These are phyloP conservation scores for Metschnikowia anglica DNA, from an alignment of 805 yeast species.

Conservation along the genomic window DNA sequence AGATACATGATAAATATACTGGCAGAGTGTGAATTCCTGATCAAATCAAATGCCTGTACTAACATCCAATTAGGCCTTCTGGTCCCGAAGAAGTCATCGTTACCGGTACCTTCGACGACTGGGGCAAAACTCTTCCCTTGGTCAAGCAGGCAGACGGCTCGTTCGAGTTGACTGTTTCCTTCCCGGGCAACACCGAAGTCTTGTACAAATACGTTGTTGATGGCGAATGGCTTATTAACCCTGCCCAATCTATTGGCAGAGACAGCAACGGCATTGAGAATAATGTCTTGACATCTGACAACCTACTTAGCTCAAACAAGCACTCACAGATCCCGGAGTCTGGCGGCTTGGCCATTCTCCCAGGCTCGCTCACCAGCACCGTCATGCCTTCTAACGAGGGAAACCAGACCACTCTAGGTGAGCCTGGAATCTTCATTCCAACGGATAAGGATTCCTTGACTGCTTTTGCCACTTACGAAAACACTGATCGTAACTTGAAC, in stretches of 20 bases:
- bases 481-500: constrained; percentile 54
- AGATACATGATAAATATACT: no score
- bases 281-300: constrained; percentile 44
- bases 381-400: constrained; percentile 50
- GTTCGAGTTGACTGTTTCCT: constrained; percentile 60
- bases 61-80: constrained; percentile 38
- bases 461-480: constrained; percentile 59
- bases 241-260: constrained; percentile 39
- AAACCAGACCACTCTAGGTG: constrained; percentile 50
- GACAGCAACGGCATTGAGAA: constrained; percentile 54
- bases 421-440: constrained; percentile 75
- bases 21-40: neutral
- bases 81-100: constrained; percentile 56
- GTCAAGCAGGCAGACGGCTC: constrained; percentile 61
- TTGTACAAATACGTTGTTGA: constrained; percentile 67
- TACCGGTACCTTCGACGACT: constrained; percentile 55
- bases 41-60: constrained; percentile 18
- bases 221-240: constrained; percentile 57
- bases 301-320: constrained; percentile 26
- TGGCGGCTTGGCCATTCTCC: constrained; percentile 15
- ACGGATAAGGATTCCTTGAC: constrained; percentile 59
- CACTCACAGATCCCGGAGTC: constrained; percentile 21
- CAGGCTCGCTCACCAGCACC: constrained; percentile 30
- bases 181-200: constrained; percentile 40
- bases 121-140: constrained; percentile 58